Evolutionary conservation across 768 basidiomycete genomes (phyloP), one percentile per base, ranked within the genome.

Genomic region (Myochromella boudieri): DNA sequence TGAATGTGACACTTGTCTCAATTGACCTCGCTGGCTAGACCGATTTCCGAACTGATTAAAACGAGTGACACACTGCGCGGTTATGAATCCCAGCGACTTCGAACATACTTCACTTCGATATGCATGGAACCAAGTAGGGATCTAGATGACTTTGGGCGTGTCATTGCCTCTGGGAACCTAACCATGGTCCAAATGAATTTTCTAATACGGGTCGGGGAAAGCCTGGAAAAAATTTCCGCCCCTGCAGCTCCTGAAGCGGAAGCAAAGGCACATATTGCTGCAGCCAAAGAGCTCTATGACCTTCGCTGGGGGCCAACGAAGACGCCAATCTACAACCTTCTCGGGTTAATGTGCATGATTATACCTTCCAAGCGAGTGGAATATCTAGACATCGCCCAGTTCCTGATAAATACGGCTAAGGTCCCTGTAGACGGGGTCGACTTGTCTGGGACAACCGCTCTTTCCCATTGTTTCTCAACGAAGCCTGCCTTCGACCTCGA

Each of bases 301-400:
- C 51, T 70, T 12, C 60, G 61, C 18, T 76, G 70, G 70, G 72
- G 73, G 20, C 72, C 68, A 22, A 74, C 70, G 6, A 55, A 61
- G 31, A 61, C 65, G 8, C 67, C 68, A 3, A 59, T 76, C 11
- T 76, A 60, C 54, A 67, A 70, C 50, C 62, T 73, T 32, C 50
- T 75, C 6, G 63, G 65, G 2, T 55, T 68, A 10, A 52, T 65
- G 37, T 60, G 55, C 15, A 39, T 64, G 17, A 58, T 72, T 28
- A 6, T 54, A 6, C 66, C 66, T 1, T 22, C 18, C 1, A 9
- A 27, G 1, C 61, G 62, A 4, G 14, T 39, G 3, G 28, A 43
- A 9, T 65, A 68, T 38, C 47, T 71, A 27, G 53, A 49, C 1
- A 60, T 72, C 12, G 66, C 66, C 4, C 59, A 58, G 6, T 73